These are phyloP conservation scores for Globisporangium rhizosaccharum DNA, from an alignment of 352 stramenopile genomes.

Conservation along the genomic window DNA sequence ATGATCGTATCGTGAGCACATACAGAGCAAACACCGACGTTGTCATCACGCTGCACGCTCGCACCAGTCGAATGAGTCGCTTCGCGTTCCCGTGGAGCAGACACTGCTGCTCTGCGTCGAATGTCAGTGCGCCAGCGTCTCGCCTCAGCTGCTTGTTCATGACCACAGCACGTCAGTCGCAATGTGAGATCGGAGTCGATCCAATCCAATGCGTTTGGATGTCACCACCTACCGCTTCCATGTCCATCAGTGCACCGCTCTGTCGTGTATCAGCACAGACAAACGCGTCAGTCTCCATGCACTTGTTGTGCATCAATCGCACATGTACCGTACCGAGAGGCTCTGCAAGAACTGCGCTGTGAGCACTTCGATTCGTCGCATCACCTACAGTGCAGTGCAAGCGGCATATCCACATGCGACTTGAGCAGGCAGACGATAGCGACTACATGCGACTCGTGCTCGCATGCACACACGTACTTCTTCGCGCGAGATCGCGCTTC, in stretches of 20 bases:
- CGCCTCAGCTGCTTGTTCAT: slow-evolving; percentile 42
- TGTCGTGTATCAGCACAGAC: slow-evolving; percentile 10
- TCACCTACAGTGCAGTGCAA: slow-evolving; percentile 24
- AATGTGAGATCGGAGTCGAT: too few relatives aligned
- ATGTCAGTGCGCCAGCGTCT: slow-evolving; percentile 43
- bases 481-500: slow-evolving; percentile 20
- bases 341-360: slow-evolving; percentile 50
- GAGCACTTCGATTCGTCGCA: slow-evolving; percentile 52
- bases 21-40: neutral
- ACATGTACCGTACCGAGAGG: slow-evolving; percentile 26
- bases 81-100: slow-evolving; percentile 54
- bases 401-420: neutral
- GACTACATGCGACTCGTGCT: neutral
- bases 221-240: slow-evolving; percentile 39
- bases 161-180: neutral
- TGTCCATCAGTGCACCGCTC: slow-evolving; percentile 39
- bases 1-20: neutral
- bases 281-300: neutral
- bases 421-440: neutral
- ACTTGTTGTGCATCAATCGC: neutral
- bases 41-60: neutral
- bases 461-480: slow-evolving; percentile 23
- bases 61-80: slow-evolving; percentile 56
- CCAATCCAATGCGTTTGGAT: too few relatives aligned
- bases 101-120: slow-evolving; percentile 44